Base-by-base conservation (phyloP, 352 stramenopile genomes). In the Phytophthora vignae region DNA sequence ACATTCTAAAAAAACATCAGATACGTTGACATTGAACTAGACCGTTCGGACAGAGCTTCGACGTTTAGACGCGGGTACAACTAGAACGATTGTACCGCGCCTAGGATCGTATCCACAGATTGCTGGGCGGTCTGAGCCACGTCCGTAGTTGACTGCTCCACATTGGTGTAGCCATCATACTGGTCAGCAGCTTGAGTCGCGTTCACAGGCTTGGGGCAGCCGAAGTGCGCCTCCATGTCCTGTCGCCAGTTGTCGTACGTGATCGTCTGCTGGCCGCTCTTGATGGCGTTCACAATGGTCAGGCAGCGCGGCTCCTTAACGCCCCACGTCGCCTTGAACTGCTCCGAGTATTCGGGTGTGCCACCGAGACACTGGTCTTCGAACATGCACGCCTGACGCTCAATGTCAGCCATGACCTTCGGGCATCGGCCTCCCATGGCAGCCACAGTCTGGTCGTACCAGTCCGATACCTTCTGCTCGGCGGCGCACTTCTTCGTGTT, bases 311-410 rank as follows among this genome's bases (percentile, higher is more conserved):
- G 74, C n/a, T 69, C 63, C 4, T 74, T 71, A 1, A 72, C 78
- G 11, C 72, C 63, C 81, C 79, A 89, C 12, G 72, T 77, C 0
- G 60, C 64, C 63, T 88, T 88, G 65, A 89, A 88, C 50, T 75
- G 70, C 1, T 58, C 55, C 1, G 70, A 65, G 64, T 88, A 90
- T 40, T 88, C 79, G 1, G 60, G 53, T 0, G 74, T 73, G 15
- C 81, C 81, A 14, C 81, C 81, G 1, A 89, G 69, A 56, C 83
- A 90, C 36, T 86, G 69, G 27, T 86, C 67, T 52, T 89, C 69
- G 49, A 83, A 84, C 77, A 88, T 76, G 38, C 82, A 87, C 54
- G 73, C 31, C 71, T 89, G 85, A 55, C 74, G 75, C 64, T 90
- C 83, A 22, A 90, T 69, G 54, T 90, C 81, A 4, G 69, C 78